phyloP scores from a whole-genome alignment of 306 rosid genomes.

The Abrus precatorius region DNA sequence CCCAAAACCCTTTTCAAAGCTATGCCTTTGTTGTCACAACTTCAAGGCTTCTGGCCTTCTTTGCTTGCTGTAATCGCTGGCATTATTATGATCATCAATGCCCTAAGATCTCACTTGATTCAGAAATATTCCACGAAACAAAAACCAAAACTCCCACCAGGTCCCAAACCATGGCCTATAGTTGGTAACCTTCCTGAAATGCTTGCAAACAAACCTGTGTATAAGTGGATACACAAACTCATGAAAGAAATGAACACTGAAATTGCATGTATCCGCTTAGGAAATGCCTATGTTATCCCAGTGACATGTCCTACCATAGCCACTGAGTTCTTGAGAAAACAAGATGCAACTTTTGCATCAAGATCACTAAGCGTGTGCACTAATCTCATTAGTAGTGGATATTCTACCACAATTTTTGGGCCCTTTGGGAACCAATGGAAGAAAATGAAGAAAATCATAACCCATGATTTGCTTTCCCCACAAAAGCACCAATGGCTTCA shows the following conservation, averaged over 20 bases:
- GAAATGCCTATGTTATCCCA: conserved; percentile 54
- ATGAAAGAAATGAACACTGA: conserved; percentile 54
- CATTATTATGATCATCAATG: conserved; percentile 3
- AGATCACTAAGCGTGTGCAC: conserved; percentile 44
- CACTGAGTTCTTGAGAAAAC: conserved; percentile 51
- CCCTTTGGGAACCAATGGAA: conserved; percentile 51
- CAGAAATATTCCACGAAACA: background rate
- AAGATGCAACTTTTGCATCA: conserved; percentile 58
- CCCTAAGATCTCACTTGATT: background rate
- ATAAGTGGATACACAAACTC: conserved; percentile 51
- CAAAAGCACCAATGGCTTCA: conserved; percentile 41
- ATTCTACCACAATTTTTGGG: background rate
- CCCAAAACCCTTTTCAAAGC: background rate
- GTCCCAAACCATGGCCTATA: conserved; percentile 63
- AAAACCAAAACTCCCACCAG: conserved; percentile 39
- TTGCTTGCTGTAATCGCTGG: background rate
- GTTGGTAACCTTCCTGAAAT: conserved; percentile 56
- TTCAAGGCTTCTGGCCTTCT: background rate
- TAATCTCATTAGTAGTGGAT: conserved; percentile 36
- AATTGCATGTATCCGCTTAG: conserved; percentile 61
- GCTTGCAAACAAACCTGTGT: conserved; percentile 41
- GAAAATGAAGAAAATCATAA: conserved; percentile 51
- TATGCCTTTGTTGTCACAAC: background rate
- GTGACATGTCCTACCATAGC: conserved; percentile 49
- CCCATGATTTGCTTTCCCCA: conserved; percentile 33